phyloP scores from a whole-genome alignment of 2,329 filamentous ascomycete genomes.

The Ophiosphaerella narmari region DNA sequence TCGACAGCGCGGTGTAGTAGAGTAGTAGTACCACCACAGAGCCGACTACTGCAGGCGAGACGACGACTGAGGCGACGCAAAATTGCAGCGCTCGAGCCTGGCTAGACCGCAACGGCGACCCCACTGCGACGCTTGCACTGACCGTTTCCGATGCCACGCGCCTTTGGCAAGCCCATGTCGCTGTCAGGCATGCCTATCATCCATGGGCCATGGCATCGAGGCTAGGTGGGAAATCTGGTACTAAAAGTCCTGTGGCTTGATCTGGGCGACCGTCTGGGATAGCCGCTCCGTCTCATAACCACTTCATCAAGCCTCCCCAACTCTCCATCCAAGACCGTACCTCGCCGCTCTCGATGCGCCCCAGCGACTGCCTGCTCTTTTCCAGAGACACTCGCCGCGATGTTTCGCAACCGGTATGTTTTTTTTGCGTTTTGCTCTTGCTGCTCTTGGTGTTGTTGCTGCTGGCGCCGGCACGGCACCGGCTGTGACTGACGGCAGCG shows the following conservation, averaged over 20 bases:
- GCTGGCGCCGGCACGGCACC: neutral
- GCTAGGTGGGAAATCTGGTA: constrained; percentile 9
- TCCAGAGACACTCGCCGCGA: constrained; percentile 42
- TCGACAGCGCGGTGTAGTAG: no score
- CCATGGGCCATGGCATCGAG: no score
- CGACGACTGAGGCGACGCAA: constrained; percentile 19
- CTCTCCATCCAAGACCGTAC: constrained; percentile 23
- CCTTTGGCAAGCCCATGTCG: constrained; percentile 14
- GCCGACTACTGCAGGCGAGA: constrained; percentile 13
- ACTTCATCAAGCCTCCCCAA: constrained; percentile 23
- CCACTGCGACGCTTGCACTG: constrained; percentile 21
- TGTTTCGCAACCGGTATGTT: constrained; percentile 56
- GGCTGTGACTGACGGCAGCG: neutral
- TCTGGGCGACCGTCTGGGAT: constrained; percentile 30
- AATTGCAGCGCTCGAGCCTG: constrained; percentile 22
- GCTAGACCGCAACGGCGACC: constrained; percentile 22
- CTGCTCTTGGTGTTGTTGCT: no score
- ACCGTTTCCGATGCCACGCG: constrained; percentile 29
- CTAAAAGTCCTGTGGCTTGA: constrained; percentile 47
- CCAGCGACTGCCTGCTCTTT: constrained; percentile 21
- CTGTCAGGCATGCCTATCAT: constrained; percentile 9
- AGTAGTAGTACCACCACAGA: neutral
- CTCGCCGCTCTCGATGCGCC: constrained; percentile 39
- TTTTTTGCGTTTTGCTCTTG: neutral
- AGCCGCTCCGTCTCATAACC: constrained; percentile 44